Conservation (phyloP, 345 rosid genomes). For the Arabidopsis arenosa region DNA sequence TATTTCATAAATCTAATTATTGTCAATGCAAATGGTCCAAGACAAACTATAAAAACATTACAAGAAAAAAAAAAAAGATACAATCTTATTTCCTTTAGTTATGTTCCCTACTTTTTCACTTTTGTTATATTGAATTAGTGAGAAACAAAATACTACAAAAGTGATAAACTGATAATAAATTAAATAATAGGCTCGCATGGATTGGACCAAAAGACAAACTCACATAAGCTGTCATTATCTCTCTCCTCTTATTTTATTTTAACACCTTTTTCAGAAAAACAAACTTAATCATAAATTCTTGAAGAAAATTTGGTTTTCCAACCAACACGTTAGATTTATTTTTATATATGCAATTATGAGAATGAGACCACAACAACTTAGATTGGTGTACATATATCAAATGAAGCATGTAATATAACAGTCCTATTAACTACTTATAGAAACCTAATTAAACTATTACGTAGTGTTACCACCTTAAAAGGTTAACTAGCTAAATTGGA, state of each 20-base stretch:
- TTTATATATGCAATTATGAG: slow-evolving; percentile 21
- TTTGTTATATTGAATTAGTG: slow-evolving; percentile 33
- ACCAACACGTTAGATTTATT: slow-evolving; percentile 33
- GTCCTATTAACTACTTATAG: slow-evolving; percentile 1
- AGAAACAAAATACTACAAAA: slow-evolving; percentile 29
- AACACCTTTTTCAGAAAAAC: neutral
- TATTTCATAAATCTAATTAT: neutral
- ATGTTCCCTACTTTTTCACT: slow-evolving; percentile 32
- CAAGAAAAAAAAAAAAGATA: slow-evolving; percentile 10
- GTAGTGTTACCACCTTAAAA: slow-evolving; percentile 25
- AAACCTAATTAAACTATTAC: slow-evolving; percentile 4
- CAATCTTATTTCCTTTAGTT: slow-evolving; percentile 34
- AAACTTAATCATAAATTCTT: slow-evolving; percentile 8
- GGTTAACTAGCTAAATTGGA: slow-evolving; percentile 14
- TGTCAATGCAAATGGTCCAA: too few species aligned
- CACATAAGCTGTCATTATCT: slow-evolving; percentile 38
- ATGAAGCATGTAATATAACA: slow-evolving; percentile 15
- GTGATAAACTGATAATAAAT: slow-evolving; percentile 11
- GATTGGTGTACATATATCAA: slow-evolving; percentile 28
- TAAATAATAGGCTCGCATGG: slow-evolving; percentile 26
- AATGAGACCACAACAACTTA: slow-evolving; percentile 39
- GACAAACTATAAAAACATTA: too few species aligned
- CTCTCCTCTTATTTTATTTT: slow-evolving; percentile 2
- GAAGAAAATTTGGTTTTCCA: slow-evolving; percentile 32
- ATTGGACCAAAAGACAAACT: slow-evolving; percentile 44